Percentiles rank a stretch among this genome's conserved stretches.
These are phyloP conservation scores for Phaffia rhodozyma DNA, from an alignment of 1,284 basidiomycete species.

Conservation along the genomic window DNA sequence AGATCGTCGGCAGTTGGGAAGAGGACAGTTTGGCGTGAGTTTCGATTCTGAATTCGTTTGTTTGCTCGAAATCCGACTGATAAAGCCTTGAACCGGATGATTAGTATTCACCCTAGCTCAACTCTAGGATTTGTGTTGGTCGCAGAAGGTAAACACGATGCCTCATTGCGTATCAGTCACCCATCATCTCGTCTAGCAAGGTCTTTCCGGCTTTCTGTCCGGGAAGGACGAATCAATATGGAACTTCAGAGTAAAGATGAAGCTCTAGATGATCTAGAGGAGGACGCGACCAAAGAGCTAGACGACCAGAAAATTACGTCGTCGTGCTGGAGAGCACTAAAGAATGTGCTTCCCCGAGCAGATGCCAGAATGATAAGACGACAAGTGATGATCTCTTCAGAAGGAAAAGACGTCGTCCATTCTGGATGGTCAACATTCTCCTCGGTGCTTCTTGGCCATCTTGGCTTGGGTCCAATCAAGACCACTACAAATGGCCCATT, in stretches of 20 bases:
- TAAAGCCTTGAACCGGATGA: no score
- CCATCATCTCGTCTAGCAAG: no score
- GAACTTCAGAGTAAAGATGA: not conserved
- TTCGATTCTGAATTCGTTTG: constrained; percentile 28
- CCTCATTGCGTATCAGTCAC: no score
- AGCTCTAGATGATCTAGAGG: not conserved
- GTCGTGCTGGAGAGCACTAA: no score
- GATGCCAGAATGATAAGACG: not conserved
- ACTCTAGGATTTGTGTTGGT: no score
- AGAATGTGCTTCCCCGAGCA: not conserved
- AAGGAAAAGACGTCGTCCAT: not conserved
- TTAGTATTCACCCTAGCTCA: no score
- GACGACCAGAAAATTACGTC: no score
- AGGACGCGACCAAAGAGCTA: no score
- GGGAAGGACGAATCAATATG: no score
- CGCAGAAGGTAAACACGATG: no score
- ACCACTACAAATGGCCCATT: not conserved
- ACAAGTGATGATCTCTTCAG: not conserved
- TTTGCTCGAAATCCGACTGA: constrained; percentile 12
- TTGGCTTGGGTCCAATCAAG: constrained; percentile 13
- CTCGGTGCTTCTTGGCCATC: not conserved
- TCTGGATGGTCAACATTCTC: constrained; percentile 1
- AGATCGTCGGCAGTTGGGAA: not conserved
- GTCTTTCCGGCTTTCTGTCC: no score
- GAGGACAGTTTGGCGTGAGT: not conserved